Base-by-base conservation (phyloP, 2,329 filamentous ascomycete species). In the Colletotrichum cereale region DNA sequence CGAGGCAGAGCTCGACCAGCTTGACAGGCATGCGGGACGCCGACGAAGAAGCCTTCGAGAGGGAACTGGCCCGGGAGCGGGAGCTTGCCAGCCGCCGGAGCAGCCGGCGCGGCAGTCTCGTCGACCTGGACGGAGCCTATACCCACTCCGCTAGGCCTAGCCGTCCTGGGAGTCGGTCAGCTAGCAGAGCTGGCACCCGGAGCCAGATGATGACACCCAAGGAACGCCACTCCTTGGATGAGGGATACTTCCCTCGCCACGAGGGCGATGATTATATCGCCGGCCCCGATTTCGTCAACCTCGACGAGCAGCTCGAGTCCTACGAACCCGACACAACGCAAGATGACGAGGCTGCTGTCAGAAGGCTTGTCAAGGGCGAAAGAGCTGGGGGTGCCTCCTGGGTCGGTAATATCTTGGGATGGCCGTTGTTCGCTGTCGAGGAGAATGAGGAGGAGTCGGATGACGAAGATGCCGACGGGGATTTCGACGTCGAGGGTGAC, bases 1-100 rank as follows among this genome's bases (percentile, higher is more conserved):
- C 89, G 31, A 85, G 89, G 57, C 88, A 87, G 66, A 91, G 89
- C 77, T 91, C 90, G 2, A 92, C 89, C 11, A 91, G 87, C 76
- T 83, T 92, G 24, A 81, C 85, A 0, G 87, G 84, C 31, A 79
- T 86, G 77, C 82, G 81, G 10, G 85, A 88, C 42, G 82, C 83
- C 4, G 87, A 88, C 5, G 87, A 89, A 48, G 86, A 87, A 71
- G 85, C 82, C 14, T 84, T 87, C 70, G 86, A 89, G 75, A 80
- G 82, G 56, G 85, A 88, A 77, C 79, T 88, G 29, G 85, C 83
- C 16, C 83, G 84, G 48, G 86, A 89, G 76, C 83, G 83, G 53
- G 84, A 87, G 74, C 78, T 84, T 1, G 78, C 81, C 24, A 87
- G 86, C 80, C 83, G 83, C n/a, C 81, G 81, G 36, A 79, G 79